Base-by-base conservation (phyloP, 2,329 filamentous ascomycete species). In the Alternaria burnsii region DNA sequence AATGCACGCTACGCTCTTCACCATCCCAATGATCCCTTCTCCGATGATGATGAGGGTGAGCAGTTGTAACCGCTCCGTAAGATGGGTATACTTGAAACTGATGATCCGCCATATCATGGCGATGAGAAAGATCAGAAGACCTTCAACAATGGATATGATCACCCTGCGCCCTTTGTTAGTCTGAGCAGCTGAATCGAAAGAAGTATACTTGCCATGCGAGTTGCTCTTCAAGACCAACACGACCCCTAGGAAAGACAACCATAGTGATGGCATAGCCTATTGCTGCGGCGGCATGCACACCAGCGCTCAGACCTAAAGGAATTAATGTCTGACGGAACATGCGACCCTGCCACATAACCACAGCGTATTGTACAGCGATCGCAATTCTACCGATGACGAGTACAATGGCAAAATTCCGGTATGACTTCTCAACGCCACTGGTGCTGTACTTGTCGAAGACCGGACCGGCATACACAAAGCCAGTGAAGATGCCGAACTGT, bases 41-140 rank as follows among this genome's bases (percentile, higher is more conserved):
- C 88, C 87, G 51, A 89, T 82, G 55, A 89, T 86, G 62, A 89
- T 88, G 41, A 89, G 79, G 0, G 87, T 89, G 55, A 89, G 79
- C 1, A 88, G 80, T 5, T 83, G 83, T 79, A 89, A 82, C 7
- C 88, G 81, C 66, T 87, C 85, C 55, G 86, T 85, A 34, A 89
- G 74, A 67, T 88, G 86, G 0, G 86, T 89, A 48, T 83, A 78
- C 48, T 85, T 82, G 68, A 89, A 87, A 50, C 84, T 85, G 43
- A 89, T 80, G 16, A 84, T 81, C 3, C 82, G 78, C 69, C 82
- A 88, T 8, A 59, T 60, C 61, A 71, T 72, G n/a, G 67, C 67
- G 20, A 71, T 70, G 18, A 68, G 51, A 22, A 72, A 69, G 16
- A 71, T 65, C 3, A 44, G 32, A 10, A 72, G 56, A n/a, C 68